Conservation (phyloP, 2,329 filamentous ascomycete genomes). For the Cladophialophora immunda region DNA sequence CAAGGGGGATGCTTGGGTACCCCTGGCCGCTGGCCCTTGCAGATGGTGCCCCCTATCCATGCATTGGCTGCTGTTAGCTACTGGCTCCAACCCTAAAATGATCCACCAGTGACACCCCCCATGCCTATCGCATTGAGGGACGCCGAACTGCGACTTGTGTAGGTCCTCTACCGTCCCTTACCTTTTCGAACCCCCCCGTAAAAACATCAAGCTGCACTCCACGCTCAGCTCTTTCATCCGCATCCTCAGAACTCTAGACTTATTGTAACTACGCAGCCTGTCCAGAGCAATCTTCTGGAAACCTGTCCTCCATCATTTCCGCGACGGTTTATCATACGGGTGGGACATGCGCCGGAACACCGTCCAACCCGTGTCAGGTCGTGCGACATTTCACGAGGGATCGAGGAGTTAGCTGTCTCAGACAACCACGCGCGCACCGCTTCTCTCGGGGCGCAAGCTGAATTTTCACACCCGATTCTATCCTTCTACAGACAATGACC, state of each 20-base stretch:
- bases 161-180: neutral
- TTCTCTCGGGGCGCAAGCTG: conserved; percentile 3
- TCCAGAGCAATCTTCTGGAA: neutral
- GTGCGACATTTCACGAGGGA: conserved; percentile 31
- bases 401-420: conserved; percentile 34
- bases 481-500: conserved; percentile 15
- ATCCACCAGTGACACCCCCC: neutral
- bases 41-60: conserved; percentile 21
- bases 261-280: neutral
- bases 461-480: neutral
- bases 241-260: neutral
- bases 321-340: neutral
- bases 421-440: conserved; percentile 22
- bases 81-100: neutral
- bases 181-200: conserved; percentile 4
- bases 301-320: neutral
- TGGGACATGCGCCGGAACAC: conserved; percentile 30
- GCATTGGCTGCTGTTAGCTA: conserved; percentile 2
- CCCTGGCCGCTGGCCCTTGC: conserved; percentile 11
- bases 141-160: neutral
- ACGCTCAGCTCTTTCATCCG: neutral
- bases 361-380: conserved; percentile 26
- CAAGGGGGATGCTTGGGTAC: conserved; percentile 9
- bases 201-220: conserved; percentile 15
- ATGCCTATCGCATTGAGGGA: conserved; percentile 6